A percentile compares a stretch with the other conserved stretches of the same genome.
These are phyloP conservation scores for Backusella sp. DNA, from an alignment of 192 early-diverging fungal genomes.

Conservation along the genomic window DNA sequence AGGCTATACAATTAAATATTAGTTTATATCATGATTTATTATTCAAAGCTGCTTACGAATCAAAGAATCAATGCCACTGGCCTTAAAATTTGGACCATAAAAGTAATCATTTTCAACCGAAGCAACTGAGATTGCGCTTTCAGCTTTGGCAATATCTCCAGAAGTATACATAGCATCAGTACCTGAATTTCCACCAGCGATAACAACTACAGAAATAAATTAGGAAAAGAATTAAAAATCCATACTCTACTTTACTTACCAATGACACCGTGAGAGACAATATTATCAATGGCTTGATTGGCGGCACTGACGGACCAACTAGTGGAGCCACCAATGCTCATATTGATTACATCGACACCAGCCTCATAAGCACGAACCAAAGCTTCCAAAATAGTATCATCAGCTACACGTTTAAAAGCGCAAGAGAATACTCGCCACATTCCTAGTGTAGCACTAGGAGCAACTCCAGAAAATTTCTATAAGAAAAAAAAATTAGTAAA, in stretches of 20 bases:
- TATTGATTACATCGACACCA: slow-evolving; percentile 71
- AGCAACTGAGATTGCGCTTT: slow-evolving; percentile 55
- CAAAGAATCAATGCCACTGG: slow-evolving; percentile 11
- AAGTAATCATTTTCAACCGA: slow-evolving; percentile 43
- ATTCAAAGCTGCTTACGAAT: slow-evolving; percentile 11
- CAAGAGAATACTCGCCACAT: slow-evolving; percentile 78
- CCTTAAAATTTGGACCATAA: slow-evolving; percentile 37
- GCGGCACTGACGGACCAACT: slow-evolving; percentile 53
- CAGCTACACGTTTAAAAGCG: slow-evolving; percentile 57
- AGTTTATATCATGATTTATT: neutral
- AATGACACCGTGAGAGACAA: slow-evolving; percentile 43
- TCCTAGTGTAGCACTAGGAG: slow-evolving; percentile 65
- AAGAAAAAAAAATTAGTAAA: neutral
- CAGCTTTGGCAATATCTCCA: slow-evolving; percentile 54
- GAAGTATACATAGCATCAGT: slow-evolving; percentile 54
- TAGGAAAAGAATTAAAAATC: no score
- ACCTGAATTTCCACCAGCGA: slow-evolving; percentile 66
- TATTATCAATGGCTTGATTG: slow-evolving; percentile 36
- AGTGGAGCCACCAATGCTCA: slow-evolving; percentile 72
- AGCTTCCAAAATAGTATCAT: slow-evolving; percentile 74
- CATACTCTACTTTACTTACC: slow-evolving; percentile 15
- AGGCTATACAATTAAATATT: slow-evolving; percentile 20
- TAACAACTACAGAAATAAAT: slow-evolving; percentile 38
- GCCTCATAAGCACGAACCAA: slow-evolving; percentile 68
- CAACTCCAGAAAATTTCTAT: slow-evolving; percentile 58